phyloP scores from a whole-genome alignment of 78 protist species.

The Polysphondylium violaceum region DNA sequence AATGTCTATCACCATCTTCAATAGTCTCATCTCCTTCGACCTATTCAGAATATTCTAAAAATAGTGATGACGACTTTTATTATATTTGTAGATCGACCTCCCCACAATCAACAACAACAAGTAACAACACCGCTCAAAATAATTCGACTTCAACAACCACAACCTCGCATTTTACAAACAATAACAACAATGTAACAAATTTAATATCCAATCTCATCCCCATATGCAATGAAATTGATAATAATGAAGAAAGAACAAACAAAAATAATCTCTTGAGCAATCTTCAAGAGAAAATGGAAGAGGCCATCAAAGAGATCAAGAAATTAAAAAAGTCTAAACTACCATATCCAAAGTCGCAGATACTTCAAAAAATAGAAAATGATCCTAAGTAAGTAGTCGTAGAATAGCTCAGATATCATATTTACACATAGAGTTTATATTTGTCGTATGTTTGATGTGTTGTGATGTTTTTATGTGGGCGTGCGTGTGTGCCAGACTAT shows the following conservation, averaged over 20 bases:
- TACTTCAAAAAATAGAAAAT: neutral
- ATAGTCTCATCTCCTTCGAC: neutral
- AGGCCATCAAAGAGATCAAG: constrained; percentile 35
- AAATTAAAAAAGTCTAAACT: constrained; percentile 46
- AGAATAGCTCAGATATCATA: too few species aligned
- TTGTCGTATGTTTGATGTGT: too few species aligned
- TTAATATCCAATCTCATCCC: constrained; percentile 3
- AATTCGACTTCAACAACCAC: neutral
- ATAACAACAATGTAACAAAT: neutral
- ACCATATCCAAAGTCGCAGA: constrained; percentile 14
- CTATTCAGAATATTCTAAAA: too few species aligned
- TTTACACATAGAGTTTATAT: too few species aligned
- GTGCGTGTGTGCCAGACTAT: too few species aligned
- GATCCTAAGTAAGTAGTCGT: neutral
- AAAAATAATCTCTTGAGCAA: neutral
- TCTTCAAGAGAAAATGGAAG: neutral
- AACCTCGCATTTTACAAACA: neutral
- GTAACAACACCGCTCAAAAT: neutral
- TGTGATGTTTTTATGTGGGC: too few species aligned
- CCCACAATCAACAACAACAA: neutral
- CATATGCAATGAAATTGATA: constrained; percentile 16
- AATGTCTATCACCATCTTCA: neutral
- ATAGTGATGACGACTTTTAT: too few species aligned
- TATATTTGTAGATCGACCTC: neutral
- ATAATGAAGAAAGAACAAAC: neutral